Evolutionary conservation across 164 flowering plant genomes (phyloP).

Genomic region (Echeveria elegans): DNA sequence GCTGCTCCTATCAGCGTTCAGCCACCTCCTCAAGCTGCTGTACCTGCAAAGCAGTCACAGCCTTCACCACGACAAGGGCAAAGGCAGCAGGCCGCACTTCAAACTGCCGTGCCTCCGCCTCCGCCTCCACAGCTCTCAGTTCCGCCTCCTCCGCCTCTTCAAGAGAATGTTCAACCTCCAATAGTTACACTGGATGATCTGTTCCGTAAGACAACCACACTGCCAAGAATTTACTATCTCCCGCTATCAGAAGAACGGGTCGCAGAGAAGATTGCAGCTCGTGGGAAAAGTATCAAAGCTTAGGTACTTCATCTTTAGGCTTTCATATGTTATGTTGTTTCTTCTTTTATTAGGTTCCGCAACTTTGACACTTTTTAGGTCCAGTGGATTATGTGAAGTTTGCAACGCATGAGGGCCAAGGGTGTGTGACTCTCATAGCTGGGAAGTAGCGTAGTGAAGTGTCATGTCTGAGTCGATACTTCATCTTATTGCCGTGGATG

Average conservation of each 20-base stretch:
- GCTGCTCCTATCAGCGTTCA: slow-evolving; percentile 53
- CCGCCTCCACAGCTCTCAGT: slow-evolving; percentile 45
- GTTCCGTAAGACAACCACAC: slow-evolving; percentile 63
- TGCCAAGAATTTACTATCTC: slow-evolving; percentile 77
- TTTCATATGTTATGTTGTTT: not conserved
- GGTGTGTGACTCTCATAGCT: no score
- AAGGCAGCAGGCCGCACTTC: slow-evolving; percentile 26
- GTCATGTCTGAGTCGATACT: no score
- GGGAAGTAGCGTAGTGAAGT: no score
- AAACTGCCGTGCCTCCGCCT: slow-evolving; percentile 20
- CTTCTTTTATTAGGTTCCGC: not conserved
- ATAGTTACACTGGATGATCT: slow-evolving; percentile 78
- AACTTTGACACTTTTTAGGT: no score
- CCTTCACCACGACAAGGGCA: slow-evolving; percentile 35
- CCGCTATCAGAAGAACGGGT: slow-evolving; percentile 81
- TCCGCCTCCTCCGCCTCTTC: slow-evolving; percentile 32
- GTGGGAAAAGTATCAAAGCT: slow-evolving; percentile 23
- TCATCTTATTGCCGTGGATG: no score
- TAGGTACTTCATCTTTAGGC: not conserved
- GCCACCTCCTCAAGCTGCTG: slow-evolving; percentile 20
- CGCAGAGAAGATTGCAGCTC: slow-evolving; percentile 45
- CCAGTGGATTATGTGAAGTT: no score
- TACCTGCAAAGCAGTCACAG: slow-evolving; percentile 21
- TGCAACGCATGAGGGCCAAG: no score
- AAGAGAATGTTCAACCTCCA: slow-evolving; percentile 59